Percentiles rank a stretch among this genome's conserved stretches.
Conservation (phyloP, 2,329 filamentous ascomycete species). For the Colletotrichum melonis region DNA sequence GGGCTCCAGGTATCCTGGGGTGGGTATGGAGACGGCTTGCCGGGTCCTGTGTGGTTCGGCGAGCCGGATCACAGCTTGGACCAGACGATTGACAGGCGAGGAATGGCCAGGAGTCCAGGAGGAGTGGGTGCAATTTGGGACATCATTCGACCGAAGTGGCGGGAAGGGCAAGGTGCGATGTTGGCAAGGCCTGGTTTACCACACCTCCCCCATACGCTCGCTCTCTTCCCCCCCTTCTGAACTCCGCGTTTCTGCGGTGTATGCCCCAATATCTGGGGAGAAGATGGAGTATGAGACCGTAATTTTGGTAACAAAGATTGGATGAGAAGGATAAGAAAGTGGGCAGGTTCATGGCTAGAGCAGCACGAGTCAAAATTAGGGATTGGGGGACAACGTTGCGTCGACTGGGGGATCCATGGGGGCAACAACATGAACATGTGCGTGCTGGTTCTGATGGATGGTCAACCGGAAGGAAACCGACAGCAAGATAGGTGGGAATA, state of each 20-base stretch:
- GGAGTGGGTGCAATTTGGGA: conserved; percentile 13
- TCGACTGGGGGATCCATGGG: conserved; percentile 9
- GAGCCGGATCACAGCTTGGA: background rate
- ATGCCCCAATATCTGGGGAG: background rate
- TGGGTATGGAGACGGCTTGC: background rate
- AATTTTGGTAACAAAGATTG: background rate
- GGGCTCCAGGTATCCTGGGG: background rate
- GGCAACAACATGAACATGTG: background rate
- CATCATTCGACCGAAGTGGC: conserved; percentile 27
- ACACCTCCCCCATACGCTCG: background rate
- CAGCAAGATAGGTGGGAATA: background rate
- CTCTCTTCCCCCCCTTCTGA: background rate
- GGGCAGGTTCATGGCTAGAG: conserved; percentile 6
- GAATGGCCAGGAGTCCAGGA: background rate
- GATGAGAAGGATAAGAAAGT: background rate
- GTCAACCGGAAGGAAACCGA: background rate
- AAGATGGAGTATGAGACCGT: background rate
- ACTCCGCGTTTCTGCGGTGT: background rate
- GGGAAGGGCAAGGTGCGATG: conserved; percentile 8
- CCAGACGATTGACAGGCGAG: background rate
- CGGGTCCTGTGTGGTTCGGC: background rate
- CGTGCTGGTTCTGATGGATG: background rate
- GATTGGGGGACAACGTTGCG: conserved; percentile 4
- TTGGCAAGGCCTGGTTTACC: background rate
- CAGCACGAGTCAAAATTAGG: conserved; percentile 23